These are phyloP conservation scores for Fusarium fujikuroi DNA, from an alignment of 2,329 filamentous ascomycete species.

Conservation along the genomic window DNA sequence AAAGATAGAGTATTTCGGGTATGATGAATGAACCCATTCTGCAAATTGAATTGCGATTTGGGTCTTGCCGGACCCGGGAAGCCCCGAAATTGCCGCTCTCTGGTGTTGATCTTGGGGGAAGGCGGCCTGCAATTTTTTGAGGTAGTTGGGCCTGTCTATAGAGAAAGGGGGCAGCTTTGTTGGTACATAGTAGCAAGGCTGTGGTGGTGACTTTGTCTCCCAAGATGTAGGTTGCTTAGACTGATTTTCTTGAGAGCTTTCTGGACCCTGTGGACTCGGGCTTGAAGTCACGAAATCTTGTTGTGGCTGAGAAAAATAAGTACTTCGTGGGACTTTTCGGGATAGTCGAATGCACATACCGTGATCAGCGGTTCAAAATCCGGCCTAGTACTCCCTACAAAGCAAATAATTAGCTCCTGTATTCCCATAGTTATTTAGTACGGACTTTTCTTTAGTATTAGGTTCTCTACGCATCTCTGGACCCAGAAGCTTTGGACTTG, in stretches of 20 bases:
- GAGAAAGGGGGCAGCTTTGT: not conserved
- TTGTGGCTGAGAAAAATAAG: not conserved
- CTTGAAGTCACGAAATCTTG: rapidly evolving
- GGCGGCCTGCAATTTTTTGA: not conserved
- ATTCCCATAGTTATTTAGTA: rapidly evolving
- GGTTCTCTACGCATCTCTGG: not conserved
- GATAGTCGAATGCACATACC: not conserved
- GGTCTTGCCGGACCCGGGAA: not conserved
- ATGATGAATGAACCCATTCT: not conserved
- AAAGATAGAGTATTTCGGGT: not conserved
- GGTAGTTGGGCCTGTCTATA: not conserved
- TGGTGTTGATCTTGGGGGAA: not conserved
- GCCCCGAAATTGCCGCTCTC: not conserved
- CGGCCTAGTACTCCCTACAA: rapidly evolving
- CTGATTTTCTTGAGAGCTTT: too few species aligned
- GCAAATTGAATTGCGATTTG: not conserved
- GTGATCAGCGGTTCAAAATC: not conserved
- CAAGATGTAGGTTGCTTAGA: not conserved
- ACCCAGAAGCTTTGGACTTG: not conserved
- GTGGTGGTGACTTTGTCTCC: not conserved
- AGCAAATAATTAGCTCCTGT: rapidly evolving
- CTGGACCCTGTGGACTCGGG: too few species aligned
- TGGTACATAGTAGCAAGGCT: not conserved
- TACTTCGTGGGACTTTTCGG: rapidly evolving
- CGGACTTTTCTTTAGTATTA: not conserved